Evolutionary conservation across 176 grass and related monocot species (phyloP), one percentile per base, ranked within the genome.

Genomic region (Musa acuminata): DNA sequence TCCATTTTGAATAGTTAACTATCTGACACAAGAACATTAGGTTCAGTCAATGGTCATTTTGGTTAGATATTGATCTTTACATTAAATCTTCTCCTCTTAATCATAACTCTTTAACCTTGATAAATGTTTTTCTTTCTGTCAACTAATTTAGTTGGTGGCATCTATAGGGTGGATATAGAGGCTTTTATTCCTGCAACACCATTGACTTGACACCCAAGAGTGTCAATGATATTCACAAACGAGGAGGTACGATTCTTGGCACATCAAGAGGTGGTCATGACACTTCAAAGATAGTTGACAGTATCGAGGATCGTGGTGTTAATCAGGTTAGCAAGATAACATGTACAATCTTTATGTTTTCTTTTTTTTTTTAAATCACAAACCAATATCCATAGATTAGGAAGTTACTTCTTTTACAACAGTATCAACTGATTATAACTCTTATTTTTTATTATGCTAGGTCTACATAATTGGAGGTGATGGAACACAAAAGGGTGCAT

Each of bases 151-250:
- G 64, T 8, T 2, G n/a, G n/a, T 82, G 72, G 58, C 65, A 78
- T 79, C 3, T 71, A 72, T 62, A 97, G 94, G 90, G 94, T 81
- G 94, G 94, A 75, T 97, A 97, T 78, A 97, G 76, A 85, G 94
- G 94, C 11, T 97, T 97, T 63, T 97, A 97, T 78, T 87, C 94
- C 22, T 51, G 84, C 57, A 97, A 97, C 75, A 97, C 94, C 55
- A 25, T 93, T 64, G 11, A 80, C 3, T 66, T 97, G 75, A 89
- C 90, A 19, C 94, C 85, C 0, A 93, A 91, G 51, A 85, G 71
- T 1, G 94, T 97, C 13, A 97, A 93, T 53, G 87, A 89, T 67
- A 91, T 97, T 69, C 94, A 97, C n/a, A 97, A 97, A 83, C 92
- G 85, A 84, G 94, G 94, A 0, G 94, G 94, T 16, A 97, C 94